Percentiles rank a stretch among this genome's conserved stretches.
These are phyloP conservation scores for Saprolegnia parasitica DNA, from an alignment of 352 stramenopile species.

Conservation along the genomic window DNA sequence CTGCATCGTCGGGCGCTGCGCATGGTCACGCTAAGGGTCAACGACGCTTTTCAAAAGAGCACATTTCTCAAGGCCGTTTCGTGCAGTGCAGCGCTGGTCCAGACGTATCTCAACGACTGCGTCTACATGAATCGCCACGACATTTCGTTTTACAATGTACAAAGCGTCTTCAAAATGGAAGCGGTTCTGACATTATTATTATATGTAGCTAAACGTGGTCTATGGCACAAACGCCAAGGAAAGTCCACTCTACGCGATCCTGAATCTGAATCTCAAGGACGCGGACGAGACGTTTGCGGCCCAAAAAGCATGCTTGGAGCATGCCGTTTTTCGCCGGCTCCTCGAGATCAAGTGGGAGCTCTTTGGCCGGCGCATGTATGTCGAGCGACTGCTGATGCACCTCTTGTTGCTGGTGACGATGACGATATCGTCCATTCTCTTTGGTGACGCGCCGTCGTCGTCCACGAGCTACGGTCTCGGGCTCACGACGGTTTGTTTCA, in stretches of 20 bases:
- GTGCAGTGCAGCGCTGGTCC: conserved; percentile 8
- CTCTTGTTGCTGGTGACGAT: conserved; percentile 2
- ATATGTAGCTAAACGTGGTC: conserved; percentile 3
- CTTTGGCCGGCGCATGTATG: conserved; percentile 12
- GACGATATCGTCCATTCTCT: conserved; percentile 11
- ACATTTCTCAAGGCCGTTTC: conserved; percentile 14
- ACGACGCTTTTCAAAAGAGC: background rate
- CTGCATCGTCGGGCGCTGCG: background rate
- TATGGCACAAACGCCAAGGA: background rate
- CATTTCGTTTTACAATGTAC: conserved; percentile 1
- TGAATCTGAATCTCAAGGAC: conserved; percentile 2
- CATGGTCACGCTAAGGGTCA: background rate
- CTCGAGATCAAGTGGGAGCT: conserved; percentile 26
- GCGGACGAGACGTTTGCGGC: background rate
- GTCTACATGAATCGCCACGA: conserved; percentile 15
- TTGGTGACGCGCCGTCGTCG: background rate
- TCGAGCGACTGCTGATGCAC: conserved; percentile 13
- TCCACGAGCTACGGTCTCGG: background rate
- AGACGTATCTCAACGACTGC: conserved; percentile 14
- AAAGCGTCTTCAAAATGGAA: too few relatives aligned
- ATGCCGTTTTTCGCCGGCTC: background rate
- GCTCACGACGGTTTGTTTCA: background rate
- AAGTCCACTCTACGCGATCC: background rate
- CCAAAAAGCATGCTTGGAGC: background rate
- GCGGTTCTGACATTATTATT: too few relatives aligned